These are phyloP conservation scores for Leishmania mexicana DNA, from an alignment of 208 protist genomes.

Conservation along the genomic window DNA sequence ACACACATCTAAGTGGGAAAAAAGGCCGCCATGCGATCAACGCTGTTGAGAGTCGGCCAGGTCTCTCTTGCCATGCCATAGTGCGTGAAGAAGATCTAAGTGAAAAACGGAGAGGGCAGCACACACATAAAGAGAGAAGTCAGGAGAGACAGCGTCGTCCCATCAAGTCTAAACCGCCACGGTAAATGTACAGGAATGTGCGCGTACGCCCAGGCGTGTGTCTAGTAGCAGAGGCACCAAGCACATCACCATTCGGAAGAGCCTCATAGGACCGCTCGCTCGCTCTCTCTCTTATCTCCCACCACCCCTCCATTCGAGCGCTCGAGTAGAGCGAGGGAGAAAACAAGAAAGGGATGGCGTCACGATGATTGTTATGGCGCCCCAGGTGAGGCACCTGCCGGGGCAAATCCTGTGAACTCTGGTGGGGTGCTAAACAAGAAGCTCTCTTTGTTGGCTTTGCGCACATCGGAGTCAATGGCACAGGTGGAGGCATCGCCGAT, in stretches of 20 bases:
- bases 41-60: background rate
- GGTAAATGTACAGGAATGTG: too few species aligned
- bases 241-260: too few species aligned
- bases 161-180: background rate
- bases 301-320: background rate
- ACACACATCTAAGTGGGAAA: background rate
- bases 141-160: background rate
- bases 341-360: background rate
- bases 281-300: background rate
- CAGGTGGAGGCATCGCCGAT: slow-evolving; percentile 7
- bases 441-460: slow-evolving; percentile 38
- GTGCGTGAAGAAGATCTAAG: background rate
- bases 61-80: background rate
- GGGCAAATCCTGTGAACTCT: slow-evolving; percentile 69
- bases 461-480: slow-evolving; percentile 30
- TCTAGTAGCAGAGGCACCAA: too few species aligned
- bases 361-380: background rate
- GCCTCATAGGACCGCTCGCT: background rate
- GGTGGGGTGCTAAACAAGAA: slow-evolving; percentile 76
- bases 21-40: background rate
- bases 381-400: slow-evolving; percentile 1
- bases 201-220: too few species aligned
- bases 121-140: background rate
- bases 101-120: background rate
- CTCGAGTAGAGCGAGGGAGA: background rate